Conservation (phyloP, 2,329 filamentous ascomycete genomes). For the Penicillium sclerotiorum region DNA sequence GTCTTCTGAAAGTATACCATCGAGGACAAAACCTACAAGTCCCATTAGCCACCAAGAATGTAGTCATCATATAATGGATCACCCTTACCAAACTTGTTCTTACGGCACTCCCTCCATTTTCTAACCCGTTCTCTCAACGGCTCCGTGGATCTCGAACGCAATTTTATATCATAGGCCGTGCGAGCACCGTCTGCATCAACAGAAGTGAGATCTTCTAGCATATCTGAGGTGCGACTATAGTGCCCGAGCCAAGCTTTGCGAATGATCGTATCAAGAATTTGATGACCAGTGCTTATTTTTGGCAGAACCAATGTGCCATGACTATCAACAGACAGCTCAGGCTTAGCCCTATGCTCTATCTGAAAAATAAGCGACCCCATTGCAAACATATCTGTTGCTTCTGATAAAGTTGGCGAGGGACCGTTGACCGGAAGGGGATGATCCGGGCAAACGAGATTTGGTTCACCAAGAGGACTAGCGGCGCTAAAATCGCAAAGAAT, state of each 20-base stretch:
- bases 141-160: not conserved
- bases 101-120: not conserved
- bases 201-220: constrained; percentile 8
- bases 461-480: constrained; percentile 11
- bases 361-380: constrained; percentile 18
- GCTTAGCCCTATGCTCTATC: constrained; percentile 8
- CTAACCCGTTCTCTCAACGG: not conserved
- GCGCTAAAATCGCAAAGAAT: constrained; percentile 18
- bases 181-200: not conserved
- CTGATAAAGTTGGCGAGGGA: constrained; percentile 10
- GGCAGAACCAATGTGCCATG: constrained; percentile 8
- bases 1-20: not conserved
- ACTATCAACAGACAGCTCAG: constrained; percentile 14
- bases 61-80: not conserved
- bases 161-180: not conserved
- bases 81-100: not conserved
- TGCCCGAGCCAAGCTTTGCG: constrained; percentile 16
- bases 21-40: not conserved
- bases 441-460: constrained; percentile 15
- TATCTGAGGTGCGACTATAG: constrained; percentile 14
- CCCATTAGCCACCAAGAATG: not conserved
- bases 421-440: constrained; percentile 13
- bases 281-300: constrained; percentile 8
- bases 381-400: constrained; percentile 15
- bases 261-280: constrained; percentile 11